Evolutionary conservation across 139 green algal genomes (phyloP).

Genomic region (Nannochloris sp.): DNA sequence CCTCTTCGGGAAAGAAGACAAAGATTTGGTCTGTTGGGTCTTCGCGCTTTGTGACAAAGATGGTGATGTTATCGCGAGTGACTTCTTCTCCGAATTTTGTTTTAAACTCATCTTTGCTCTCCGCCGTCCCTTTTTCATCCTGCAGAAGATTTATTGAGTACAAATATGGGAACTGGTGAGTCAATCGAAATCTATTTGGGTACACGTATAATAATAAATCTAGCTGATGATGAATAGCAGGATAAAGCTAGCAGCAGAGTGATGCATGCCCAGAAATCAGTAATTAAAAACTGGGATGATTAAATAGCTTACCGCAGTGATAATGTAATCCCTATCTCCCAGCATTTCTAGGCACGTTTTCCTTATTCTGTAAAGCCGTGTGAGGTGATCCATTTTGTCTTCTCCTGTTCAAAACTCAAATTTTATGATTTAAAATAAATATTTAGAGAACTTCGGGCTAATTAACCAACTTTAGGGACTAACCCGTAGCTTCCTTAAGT

Average conservation of each 20-base stretch:
- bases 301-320: slow-evolving; percentile 45
- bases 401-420: not conserved
- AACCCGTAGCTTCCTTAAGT: too few species aligned
- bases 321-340: slow-evolving; percentile 78
- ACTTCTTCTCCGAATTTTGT: slow-evolving; percentile 71
- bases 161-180: too few species aligned
- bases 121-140: slow-evolving; percentile 60
- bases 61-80: slow-evolving; percentile 71
- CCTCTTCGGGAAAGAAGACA: slow-evolving; percentile 92
- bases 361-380: slow-evolving; percentile 57
- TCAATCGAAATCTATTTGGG: too few species aligned
- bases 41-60: slow-evolving; percentile 58
- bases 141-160: slow-evolving; percentile 20
- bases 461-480: too few species aligned
- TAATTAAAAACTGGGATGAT: not conserved
- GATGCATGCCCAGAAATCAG: too few species aligned
- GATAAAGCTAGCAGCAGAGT: too few species aligned
- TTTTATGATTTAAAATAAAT: not conserved
- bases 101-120: slow-evolving; percentile 63
- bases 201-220: not conserved
- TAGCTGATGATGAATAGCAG: too few species aligned
- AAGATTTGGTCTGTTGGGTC: slow-evolving; percentile 74
- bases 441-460: too few species aligned
- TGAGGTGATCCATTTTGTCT: slow-evolving; percentile 66
- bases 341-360: slow-evolving; percentile 91